phyloP scores from a whole-genome alignment of 345 rosid genomes.

The Cardiospermum halicacabum region DNA sequence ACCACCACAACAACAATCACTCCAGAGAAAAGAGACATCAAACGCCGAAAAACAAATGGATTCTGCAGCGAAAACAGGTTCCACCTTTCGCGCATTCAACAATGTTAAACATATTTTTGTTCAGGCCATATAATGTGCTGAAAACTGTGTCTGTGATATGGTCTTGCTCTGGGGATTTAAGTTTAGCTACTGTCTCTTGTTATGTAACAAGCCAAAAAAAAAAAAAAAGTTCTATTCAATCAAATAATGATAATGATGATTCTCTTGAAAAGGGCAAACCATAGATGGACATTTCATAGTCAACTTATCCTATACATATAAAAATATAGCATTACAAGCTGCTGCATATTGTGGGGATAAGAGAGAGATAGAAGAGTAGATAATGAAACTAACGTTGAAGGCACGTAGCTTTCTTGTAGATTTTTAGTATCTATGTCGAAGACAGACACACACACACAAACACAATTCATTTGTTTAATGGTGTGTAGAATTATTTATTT shows the following conservation, averaged over 20 bases:
- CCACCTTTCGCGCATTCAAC: conserved; percentile 28
- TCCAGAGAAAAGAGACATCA: conserved; percentile 23
- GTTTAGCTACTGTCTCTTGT: conserved; percentile 15
- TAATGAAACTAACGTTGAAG: conserved; percentile 25
- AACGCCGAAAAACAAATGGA: conserved; percentile 24
- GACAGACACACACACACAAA: too few species aligned
- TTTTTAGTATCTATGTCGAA: conserved; percentile 33
- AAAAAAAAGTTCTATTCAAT: conserved; percentile 14
- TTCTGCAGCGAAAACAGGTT: conserved; percentile 16
- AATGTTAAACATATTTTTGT: too few species aligned
- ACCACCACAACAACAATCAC: conserved; percentile 5
- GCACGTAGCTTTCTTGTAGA: conserved; percentile 34
- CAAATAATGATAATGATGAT: conserved; percentile 13
- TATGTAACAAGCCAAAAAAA: conserved; percentile 7
- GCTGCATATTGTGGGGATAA: conserved; percentile 17
- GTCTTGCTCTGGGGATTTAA: conserved; percentile 1
- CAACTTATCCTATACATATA: too few species aligned
- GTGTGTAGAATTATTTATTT: conserved; percentile 16
- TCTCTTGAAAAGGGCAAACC: conserved; percentile 2
- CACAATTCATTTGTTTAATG: too few species aligned
- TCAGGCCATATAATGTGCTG: conserved; percentile 12
- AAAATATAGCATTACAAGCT: too few species aligned
- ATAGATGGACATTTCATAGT: conserved; percentile 7
- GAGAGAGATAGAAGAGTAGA: conserved; percentile 16
- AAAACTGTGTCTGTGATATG: background rate